Evolutionary conservation across 306 rosid genomes (phyloP).

Genomic region (Vachellia collinsii): DNA sequence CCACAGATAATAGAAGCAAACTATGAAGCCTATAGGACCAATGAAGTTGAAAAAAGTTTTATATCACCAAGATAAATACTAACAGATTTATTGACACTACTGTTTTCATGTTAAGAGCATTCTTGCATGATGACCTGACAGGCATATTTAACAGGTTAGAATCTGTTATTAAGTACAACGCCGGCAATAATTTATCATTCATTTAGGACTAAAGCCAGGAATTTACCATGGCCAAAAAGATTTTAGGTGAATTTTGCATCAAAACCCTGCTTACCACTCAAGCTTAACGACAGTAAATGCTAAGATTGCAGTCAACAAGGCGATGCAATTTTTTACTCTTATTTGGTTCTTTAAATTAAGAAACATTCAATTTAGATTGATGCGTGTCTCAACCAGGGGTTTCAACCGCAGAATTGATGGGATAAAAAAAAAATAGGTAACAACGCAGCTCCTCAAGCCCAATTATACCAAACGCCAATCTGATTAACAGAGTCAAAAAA

Average conservation of each 20-base stretch:
- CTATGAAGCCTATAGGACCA: not conserved
- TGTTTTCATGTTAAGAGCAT: not conserved
- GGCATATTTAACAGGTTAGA: constrained; percentile 1
- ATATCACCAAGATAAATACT: not conserved
- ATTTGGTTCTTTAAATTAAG: not conserved
- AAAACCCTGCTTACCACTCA: not conserved
- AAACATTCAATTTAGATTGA: not conserved
- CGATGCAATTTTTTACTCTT: not conserved
- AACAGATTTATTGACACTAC: not conserved
- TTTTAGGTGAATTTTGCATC: not conserved
- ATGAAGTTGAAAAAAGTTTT: not conserved
- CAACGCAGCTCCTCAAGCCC: not conserved
- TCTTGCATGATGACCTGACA: not conserved
- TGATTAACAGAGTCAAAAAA: constrained; percentile 9
- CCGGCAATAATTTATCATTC: not conserved
- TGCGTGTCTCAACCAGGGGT: not conserved
- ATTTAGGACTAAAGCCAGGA: not conserved
- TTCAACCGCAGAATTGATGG: not conserved
- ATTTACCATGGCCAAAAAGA: not conserved
- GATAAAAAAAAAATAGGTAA: not conserved
- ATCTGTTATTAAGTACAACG: constrained; percentile 25
- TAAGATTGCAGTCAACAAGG: not conserved
- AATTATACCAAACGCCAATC: not conserved
- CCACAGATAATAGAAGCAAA: constrained; percentile 4
- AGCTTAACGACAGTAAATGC: not conserved